Conservation (phyloP, 345 rosid genomes). For the Melaleuca quinquenervia region DNA sequence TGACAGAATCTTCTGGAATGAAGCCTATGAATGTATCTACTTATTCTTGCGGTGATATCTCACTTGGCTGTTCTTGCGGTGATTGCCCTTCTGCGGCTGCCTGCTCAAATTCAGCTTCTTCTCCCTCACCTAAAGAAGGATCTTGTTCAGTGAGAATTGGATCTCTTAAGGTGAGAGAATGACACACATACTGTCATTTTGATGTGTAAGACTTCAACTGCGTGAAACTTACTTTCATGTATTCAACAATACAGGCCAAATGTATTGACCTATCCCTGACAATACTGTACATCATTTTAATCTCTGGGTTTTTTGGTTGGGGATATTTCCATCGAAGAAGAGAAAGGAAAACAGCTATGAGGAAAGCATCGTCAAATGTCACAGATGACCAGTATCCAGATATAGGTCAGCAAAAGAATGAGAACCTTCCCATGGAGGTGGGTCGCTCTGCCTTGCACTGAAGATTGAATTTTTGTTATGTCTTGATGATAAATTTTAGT, state of each 20-base stretch:
- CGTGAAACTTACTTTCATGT: conserved; percentile 2
- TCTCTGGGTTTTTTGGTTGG: conserved; percentile 76
- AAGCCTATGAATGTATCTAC: conserved; percentile 80
- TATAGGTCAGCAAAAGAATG: conserved; percentile 39
- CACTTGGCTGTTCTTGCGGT: conserved; percentile 95
- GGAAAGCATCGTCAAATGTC: conserved; percentile 29
- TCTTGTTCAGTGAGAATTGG: conserved; percentile 75
- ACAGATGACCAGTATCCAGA: conserved; percentile 29
- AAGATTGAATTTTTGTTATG: not conserved
- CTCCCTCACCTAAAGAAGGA: conserved; percentile 29
- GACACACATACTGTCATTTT: not conserved
- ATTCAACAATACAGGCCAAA: conserved; percentile 53
- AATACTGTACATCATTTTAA: conserved; percentile 55
- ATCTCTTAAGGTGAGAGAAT: conserved; percentile 46
- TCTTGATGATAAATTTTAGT: not conserved
- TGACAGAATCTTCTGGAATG: conserved; percentile 67
- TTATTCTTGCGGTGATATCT: conserved; percentile 71
- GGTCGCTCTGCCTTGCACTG: not conserved
- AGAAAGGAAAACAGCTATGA: conserved; percentile 39
- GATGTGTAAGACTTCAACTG: not conserved
- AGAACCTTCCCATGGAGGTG: conserved; percentile 61
- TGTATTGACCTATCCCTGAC: conserved; percentile 68
- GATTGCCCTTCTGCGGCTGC: conserved; percentile 77
- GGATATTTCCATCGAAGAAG: conserved; percentile 50
- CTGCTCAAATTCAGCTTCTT: conserved; percentile 51